These are phyloP conservation scores for Colletotrichum sp. DNA, from an alignment of 2,329 filamentous ascomycete genomes.

Conservation along the genomic window DNA sequence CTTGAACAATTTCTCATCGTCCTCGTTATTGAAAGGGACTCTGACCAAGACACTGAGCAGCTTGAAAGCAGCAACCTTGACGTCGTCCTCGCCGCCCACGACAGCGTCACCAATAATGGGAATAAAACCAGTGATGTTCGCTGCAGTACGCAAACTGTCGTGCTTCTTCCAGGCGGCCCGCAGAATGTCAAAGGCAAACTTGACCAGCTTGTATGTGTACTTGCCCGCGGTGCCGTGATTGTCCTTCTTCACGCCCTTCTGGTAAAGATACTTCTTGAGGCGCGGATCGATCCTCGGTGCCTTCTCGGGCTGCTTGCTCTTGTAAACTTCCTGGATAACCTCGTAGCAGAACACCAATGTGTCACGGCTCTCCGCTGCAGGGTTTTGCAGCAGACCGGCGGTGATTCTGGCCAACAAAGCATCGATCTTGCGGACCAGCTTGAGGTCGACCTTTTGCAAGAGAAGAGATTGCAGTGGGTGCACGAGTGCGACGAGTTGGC, in stretches of 20 bases:
- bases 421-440: constrained; percentile 88
- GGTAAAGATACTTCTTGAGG: constrained; percentile 78
- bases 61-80: constrained; percentile 86
- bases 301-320: constrained; percentile 57
- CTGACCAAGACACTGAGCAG: constrained; percentile 86
- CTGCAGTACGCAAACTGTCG: constrained; percentile 77
- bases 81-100: constrained; percentile 85
- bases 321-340: constrained; percentile 86
- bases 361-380: constrained; percentile 77
- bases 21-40: constrained; percentile 77
- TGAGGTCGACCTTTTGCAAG: constrained; percentile 82
- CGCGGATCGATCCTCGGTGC: constrained; percentile 65
- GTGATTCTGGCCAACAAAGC: constrained; percentile 84
- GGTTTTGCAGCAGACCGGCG: constrained; percentile 82
- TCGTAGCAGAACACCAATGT: constrained; percentile 96
- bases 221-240: constrained; percentile 76
- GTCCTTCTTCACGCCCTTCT: constrained; percentile 78
- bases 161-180: constrained; percentile 87
- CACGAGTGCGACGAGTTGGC: constrained; percentile 75
- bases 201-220: constrained; percentile 84
- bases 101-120: constrained; percentile 89
- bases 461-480: constrained; percentile 80
- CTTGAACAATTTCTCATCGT: constrained; percentile 67
- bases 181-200: constrained; percentile 87
- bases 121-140: constrained; percentile 84